phyloP scores from a whole-genome alignment of 306 rosid species.

The Purshia tridentata region DNA sequence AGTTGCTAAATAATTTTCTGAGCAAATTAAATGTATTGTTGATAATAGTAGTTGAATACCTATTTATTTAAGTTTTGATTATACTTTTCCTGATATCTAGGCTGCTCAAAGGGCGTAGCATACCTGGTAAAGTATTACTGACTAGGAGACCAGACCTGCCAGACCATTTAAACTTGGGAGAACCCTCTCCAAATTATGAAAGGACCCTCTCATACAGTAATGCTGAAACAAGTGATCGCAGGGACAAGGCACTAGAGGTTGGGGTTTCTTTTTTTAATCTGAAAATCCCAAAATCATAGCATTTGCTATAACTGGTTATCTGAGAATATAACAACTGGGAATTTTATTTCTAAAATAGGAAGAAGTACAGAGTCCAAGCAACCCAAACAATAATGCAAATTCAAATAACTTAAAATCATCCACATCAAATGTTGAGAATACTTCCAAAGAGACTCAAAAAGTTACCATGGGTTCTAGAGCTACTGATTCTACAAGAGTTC shows the following conservation, averaged over 20 bases:
- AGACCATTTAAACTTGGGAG: conserved; percentile 40
- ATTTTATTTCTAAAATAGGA: conserved; percentile 53
- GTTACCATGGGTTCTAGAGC: conserved; percentile 71
- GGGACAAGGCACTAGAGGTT: conserved; percentile 58
- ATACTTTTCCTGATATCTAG: conserved; percentile 35
- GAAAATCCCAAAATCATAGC: background rate
- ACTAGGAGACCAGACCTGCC: conserved; percentile 60
- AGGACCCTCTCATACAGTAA: conserved; percentile 61
- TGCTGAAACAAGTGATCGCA: conserved; percentile 55
- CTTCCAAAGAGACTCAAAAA: conserved; percentile 55
- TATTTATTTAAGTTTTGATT: background rate
- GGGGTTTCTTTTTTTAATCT: conserved; percentile 16
- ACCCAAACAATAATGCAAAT: conserved; percentile 32
- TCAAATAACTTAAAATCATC: conserved; percentile 48
- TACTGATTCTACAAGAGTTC: conserved; percentile 84
- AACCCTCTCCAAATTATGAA: conserved; percentile 45
- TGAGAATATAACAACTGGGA: conserved; percentile 19
- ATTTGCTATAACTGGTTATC: background rate
- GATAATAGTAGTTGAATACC: background rate
- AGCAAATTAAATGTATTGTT: background rate
- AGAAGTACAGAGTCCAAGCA: conserved; percentile 45
- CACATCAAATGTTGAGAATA: conserved; percentile 35
- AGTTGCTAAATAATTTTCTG: background rate
- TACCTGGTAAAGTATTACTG: conserved; percentile 84
- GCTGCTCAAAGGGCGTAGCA: conserved; percentile 88